phyloP scores from a whole-genome alignment of 176 grass and related monocot genomes.

The Aegilops bicornis region DNA sequence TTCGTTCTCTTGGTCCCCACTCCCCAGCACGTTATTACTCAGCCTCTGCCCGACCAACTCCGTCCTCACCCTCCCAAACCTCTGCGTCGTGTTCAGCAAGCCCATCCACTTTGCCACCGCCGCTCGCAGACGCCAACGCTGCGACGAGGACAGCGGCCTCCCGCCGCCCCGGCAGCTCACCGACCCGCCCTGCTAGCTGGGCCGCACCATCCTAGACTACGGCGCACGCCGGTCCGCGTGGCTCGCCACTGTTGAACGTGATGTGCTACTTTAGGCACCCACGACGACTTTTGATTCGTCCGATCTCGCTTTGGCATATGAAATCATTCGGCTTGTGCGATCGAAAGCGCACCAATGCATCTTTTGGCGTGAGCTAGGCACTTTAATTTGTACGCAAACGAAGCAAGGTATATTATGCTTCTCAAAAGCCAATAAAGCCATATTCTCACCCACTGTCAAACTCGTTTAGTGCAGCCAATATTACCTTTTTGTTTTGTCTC shows the following conservation, averaged over 20 bases:
- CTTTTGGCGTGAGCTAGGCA: neutral
- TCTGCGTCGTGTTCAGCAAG: constrained; percentile 24
- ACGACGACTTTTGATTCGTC: neutral
- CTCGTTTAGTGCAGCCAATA: neutral
- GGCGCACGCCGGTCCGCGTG: constrained; percentile 57
- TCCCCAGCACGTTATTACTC: neutral
- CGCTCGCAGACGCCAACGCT: neutral
- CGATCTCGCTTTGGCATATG: neutral
- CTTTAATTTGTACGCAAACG: neutral
- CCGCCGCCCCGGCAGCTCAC: constrained; percentile 49
- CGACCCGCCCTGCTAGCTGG: constrained; percentile 55
- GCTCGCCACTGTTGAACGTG: constrained; percentile 20
- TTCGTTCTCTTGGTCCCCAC: neutral
- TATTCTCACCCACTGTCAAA: neutral
- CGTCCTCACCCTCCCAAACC: constrained; percentile 11
- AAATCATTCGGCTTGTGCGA: too few relatives aligned
- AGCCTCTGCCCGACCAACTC: constrained; percentile 4
- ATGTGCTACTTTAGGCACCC: neutral
- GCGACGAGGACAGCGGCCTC: constrained; percentile 34
- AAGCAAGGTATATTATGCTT: neutral
- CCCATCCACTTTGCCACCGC: neutral
- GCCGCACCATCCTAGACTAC: constrained; percentile 61
- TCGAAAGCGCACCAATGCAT: neutral
- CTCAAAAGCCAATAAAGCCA: neutral
- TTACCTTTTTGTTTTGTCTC: neutral